phyloP scores from a whole-genome alignment of 2,329 filamentous ascomycete genomes.

The Fusarium sp. region DNA sequence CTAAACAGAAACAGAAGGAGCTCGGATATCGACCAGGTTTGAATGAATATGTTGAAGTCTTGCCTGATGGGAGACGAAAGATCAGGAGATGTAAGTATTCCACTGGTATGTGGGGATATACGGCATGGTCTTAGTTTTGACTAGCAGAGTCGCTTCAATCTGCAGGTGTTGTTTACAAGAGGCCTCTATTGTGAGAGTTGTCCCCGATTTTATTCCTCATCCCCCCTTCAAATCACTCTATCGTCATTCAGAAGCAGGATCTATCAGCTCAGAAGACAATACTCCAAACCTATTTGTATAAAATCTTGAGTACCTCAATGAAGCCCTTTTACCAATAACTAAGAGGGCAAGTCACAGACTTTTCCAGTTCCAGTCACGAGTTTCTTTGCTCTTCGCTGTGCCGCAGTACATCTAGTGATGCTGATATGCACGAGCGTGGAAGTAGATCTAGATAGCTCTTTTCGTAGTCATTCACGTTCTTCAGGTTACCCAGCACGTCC shows the following conservation, averaged over 20 bases:
- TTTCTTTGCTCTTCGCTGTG: neutral
- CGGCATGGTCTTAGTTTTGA: neutral
- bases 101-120: constrained; percentile 3
- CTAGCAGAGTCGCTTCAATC: too few species aligned
- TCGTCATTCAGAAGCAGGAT: neutral
- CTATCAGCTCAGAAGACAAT: neutral
- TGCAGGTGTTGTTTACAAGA: too few species aligned
- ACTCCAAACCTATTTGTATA: neutral
- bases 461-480: neutral
- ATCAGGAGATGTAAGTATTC: constrained; percentile 3
- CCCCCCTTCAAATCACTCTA: neutral
- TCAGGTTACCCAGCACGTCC: neutral
- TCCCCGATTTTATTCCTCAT: neutral
- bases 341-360: neutral
- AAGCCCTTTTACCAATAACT: neutral
- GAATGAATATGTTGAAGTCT: constrained; percentile 23
- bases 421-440: neutral
- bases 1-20: constrained; percentile 20
- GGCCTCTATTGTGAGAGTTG: neutral
- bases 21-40: constrained; percentile 11
- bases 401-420: neutral
- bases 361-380: neutral
- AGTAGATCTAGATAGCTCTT: neutral
- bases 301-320: neutral
- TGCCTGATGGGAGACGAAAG: constrained; percentile 27